These are phyloP conservation scores for Boechera retrofracta DNA, from an alignment of 345 rosid species.

Conservation along the genomic window DNA sequence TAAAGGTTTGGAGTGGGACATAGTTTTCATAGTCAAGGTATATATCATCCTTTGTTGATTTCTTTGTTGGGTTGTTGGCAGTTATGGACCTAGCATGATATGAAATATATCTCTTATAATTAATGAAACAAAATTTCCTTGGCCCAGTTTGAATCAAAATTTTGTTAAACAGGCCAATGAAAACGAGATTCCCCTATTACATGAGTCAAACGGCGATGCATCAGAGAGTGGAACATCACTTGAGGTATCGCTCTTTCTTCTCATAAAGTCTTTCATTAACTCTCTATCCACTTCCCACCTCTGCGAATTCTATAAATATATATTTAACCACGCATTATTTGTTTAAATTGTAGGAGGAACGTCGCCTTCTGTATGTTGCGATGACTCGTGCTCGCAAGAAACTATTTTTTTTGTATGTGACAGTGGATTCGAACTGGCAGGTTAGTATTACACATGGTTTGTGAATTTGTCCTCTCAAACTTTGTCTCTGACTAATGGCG, in stretches of 20 bases:
- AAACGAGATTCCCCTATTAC: slow-evolving; percentile 84
- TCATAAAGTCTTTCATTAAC: slow-evolving; percentile 15
- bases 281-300: slow-evolving; percentile 20
- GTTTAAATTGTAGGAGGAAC: slow-evolving; percentile 70
- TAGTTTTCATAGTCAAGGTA: slow-evolving; percentile 94
- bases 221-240: slow-evolving; percentile 61
- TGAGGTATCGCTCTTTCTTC: slow-evolving; percentile 58
- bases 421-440: slow-evolving; percentile 95
- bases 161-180: slow-evolving; percentile 77
- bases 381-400: slow-evolving; percentile 95
- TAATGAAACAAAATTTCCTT: background rate
- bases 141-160: slow-evolving; percentile 11
- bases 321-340: slow-evolving; percentile 16
- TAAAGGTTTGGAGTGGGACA: slow-evolving; percentile 97
- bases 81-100: slow-evolving; percentile 12
- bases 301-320: slow-evolving; percentile 5
- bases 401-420: slow-evolving; percentile 74
- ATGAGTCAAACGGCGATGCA: slow-evolving; percentile 63
- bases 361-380: slow-evolving; percentile 91
- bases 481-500: slow-evolving; percentile 38
- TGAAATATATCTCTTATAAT: background rate
- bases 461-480: slow-evolving; percentile 13
- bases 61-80: slow-evolving; percentile 2
- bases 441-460: slow-evolving; percentile 50
- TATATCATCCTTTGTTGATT: slow-evolving; percentile 17